Percentiles rank a stretch among this genome's conserved stretches.
Evolutionary conservation across 352 stramenopile genomes (phyloP).

Genomic region (Paralagenidium karlingii): DNA sequence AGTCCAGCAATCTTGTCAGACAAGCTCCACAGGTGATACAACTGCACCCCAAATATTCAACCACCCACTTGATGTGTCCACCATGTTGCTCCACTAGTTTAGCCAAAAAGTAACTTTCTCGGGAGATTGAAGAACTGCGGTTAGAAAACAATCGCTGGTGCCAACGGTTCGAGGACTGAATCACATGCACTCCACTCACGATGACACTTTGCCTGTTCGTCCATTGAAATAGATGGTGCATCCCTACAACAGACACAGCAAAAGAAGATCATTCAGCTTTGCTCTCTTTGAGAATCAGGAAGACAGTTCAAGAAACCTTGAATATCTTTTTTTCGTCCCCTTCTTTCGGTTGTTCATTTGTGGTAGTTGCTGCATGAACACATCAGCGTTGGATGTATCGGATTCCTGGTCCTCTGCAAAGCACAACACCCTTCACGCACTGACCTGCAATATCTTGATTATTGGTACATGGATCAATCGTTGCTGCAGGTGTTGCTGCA

Average conservation of each 20-base stretch:
- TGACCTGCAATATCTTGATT: too few relatives aligned
- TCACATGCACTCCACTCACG: slow-evolving; percentile 16
- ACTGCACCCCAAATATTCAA: slow-evolving; percentile 1
- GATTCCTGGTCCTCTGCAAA: too few relatives aligned
- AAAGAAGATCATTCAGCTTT: too few relatives aligned
- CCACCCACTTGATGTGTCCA: slow-evolving; percentile 38
- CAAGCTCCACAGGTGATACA: slow-evolving; percentile 4
- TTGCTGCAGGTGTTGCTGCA: too few relatives aligned
- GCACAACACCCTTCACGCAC: too few relatives aligned
- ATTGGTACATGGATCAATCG: too few relatives aligned
- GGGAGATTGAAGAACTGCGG: neutral
- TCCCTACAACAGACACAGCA: slow-evolving; percentile 18
- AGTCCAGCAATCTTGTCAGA: neutral
- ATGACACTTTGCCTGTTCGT: slow-evolving; percentile 67
- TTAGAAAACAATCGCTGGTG: neutral
- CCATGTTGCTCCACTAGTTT: slow-evolving; percentile 72
- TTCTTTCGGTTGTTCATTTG: too few relatives aligned
- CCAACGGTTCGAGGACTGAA: neutral
- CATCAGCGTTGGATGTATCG: too few relatives aligned
- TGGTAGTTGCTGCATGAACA: too few relatives aligned
- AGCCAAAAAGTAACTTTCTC: slow-evolving; percentile 55
- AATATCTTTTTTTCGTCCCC: too few relatives aligned
- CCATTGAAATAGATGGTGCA: slow-evolving; percentile 75
- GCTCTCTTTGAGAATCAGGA: too few relatives aligned
- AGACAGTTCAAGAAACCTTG: too few relatives aligned